phyloP scores from a whole-genome alignment of 441 rosid species.

The Flueggea neowawraea region DNA sequence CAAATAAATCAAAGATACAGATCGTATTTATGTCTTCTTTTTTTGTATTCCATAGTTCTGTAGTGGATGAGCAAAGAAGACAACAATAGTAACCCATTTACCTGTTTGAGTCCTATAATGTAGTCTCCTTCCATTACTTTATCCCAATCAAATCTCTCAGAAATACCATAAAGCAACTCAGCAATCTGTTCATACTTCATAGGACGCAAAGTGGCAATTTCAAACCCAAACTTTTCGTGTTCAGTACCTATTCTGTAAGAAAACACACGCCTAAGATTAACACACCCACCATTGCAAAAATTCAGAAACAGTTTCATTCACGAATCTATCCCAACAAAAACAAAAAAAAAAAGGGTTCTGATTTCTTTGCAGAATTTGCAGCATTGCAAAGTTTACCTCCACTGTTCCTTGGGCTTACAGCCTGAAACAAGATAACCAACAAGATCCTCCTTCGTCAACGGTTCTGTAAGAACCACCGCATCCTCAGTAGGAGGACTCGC shows the following conservation, averaged over 20 bases:
- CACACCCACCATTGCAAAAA: slow-evolving; percentile 1
- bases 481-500: slow-evolving; percentile 96
- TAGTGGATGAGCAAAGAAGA: background rate
- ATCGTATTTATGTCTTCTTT: no score
- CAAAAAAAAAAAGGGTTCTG: no score
- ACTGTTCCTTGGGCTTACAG: slow-evolving; percentile 85
- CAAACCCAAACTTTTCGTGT: slow-evolving; percentile 99
- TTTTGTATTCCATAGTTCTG: background rate
- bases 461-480: slow-evolving; percentile 61
- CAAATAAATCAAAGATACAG: background rate
- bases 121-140: slow-evolving; percentile 88
- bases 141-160: slow-evolving; percentile 99
- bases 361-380: no score
- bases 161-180: slow-evolving; percentile 82
- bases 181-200: slow-evolving; percentile 97
- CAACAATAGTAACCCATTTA: slow-evolving; percentile 17
- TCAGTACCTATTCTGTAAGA: slow-evolving; percentile 94
- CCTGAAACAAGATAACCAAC: slow-evolving; percentile 88
- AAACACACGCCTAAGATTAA: slow-evolving; percentile 21
- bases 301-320: no score
- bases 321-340: no score
- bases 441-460: slow-evolving; percentile 87
- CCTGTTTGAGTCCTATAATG: slow-evolving; percentile 95
- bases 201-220: slow-evolving; percentile 68
- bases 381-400: slow-evolving; percentile 50